Percentiles rank a stretch among this genome's conserved stretches.
phyloP scores from a whole-genome alignment of 192 early-diverging fungal genomes.

The Fimicolochytrium jonesii region DNA sequence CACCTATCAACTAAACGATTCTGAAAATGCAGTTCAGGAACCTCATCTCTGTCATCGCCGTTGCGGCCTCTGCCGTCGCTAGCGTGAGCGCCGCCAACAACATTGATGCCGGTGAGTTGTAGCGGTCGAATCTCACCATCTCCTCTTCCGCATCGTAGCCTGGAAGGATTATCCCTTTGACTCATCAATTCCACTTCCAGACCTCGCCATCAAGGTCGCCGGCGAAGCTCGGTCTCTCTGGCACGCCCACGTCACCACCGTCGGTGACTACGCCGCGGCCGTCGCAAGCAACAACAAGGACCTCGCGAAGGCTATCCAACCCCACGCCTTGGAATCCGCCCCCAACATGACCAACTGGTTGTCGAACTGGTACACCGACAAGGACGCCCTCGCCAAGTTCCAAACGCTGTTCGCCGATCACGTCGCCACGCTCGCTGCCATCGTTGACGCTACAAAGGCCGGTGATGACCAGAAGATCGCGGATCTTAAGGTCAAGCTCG shows the following conservation, averaged over 20 bases:
- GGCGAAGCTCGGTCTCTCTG: slow-evolving; percentile 12
- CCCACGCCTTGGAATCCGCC: not conserved
- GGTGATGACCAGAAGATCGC: not conserved
- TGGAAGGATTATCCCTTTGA: too few relatives aligned
- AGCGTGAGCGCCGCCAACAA: not conserved
- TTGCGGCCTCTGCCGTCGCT: not conserved
- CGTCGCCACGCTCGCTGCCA: not conserved
- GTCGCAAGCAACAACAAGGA: slow-evolving; percentile 9
- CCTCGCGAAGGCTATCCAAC: slow-evolving; percentile 12
- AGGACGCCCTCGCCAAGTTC: not conserved
- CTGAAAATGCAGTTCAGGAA: not conserved
- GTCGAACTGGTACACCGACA: slow-evolving; percentile 1
- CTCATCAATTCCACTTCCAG: not conserved
- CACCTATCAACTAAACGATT: too few relatives aligned
- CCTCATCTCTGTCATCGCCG: not conserved
- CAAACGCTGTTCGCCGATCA: slow-evolving; percentile 6
- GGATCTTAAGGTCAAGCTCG: not conserved
- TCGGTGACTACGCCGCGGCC: slow-evolving; percentile 5
- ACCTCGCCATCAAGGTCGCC: slow-evolving; percentile 1
- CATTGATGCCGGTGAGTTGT: not conserved
- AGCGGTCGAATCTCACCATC: too few relatives aligned
- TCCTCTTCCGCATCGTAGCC: too few relatives aligned
- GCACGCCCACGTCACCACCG: slow-evolving; percentile 7
- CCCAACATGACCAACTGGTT: slow-evolving; percentile 9
- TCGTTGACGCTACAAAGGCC: slow-evolving; percentile 11